phyloP scores from a whole-genome alignment of 2,329 filamentous ascomycete species.

The Trichocomaceae sp. region DNA sequence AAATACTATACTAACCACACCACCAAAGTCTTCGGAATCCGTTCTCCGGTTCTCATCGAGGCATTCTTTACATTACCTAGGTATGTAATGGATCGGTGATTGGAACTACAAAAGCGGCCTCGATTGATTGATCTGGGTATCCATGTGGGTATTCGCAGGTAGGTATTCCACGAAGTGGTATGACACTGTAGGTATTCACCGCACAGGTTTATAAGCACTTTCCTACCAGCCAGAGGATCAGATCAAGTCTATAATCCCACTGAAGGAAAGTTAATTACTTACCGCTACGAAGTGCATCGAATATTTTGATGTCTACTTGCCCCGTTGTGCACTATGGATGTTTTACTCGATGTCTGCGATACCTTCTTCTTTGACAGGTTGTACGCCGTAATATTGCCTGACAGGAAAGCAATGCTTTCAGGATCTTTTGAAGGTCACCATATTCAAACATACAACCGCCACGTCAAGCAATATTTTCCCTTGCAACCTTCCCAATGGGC shows the following conservation, averaged over 20 bases:
- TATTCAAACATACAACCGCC: slow-evolving; percentile 17
- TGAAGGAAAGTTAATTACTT: background rate
- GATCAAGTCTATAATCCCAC: background rate
- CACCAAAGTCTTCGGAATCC: slow-evolving; percentile 48
- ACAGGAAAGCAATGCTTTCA: background rate
- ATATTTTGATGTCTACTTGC: background rate
- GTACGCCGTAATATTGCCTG: slow-evolving; percentile 17
- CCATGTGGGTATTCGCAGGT: background rate
- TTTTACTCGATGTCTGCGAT: slow-evolving; percentile 19
- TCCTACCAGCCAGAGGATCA: background rate
- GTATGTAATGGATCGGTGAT: too few species aligned
- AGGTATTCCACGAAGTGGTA: background rate
- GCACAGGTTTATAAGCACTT: background rate
- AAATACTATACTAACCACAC: slow-evolving; percentile 58
- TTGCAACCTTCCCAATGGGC: slow-evolving; percentile 24
- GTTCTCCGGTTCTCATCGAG: slow-evolving; percentile 54
- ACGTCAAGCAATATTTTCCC: slow-evolving; percentile 23
- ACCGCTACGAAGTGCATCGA: too few species aligned
- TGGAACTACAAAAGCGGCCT: slow-evolving; percentile 66
- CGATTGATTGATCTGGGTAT: too few species aligned
- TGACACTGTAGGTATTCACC: background rate
- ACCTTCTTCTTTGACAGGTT: slow-evolving; percentile 19
- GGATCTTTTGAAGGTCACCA: background rate
- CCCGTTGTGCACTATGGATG: slow-evolving; percentile 14
- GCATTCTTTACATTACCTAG: slow-evolving; percentile 64